Conservation (phyloP, 805 yeast species). For the Sugiyamaella marilandica region DNA sequence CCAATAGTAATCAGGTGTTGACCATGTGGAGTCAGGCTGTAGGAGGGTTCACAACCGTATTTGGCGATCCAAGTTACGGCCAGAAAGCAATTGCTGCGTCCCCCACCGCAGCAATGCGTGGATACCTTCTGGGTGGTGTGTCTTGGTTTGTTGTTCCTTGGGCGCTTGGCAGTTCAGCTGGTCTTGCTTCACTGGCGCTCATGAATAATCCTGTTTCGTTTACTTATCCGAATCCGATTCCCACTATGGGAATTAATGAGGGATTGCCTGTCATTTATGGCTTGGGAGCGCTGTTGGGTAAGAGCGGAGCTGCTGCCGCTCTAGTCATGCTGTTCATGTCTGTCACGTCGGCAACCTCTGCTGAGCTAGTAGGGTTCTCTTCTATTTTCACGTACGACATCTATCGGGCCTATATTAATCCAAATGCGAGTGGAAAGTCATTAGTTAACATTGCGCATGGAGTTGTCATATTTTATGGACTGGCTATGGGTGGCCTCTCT, state of each 20-base stretch:
- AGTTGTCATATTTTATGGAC: constrained; percentile 55
- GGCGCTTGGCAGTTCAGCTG: constrained; percentile 77
- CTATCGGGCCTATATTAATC: constrained; percentile 73
- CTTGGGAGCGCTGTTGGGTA: constrained; percentile 78
- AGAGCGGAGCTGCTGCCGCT: constrained; percentile 81
- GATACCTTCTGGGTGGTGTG: constrained; percentile 80
- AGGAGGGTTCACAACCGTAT: constrained; percentile 88
- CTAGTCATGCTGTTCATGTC: constrained; percentile 82
- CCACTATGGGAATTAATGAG: constrained; percentile 63
- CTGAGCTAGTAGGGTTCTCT: constrained; percentile 83
- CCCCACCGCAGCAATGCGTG: constrained; percentile 79
- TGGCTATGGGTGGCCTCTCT: constrained; percentile 74
- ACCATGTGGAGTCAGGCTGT: constrained; percentile 69
- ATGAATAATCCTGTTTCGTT: constrained; percentile 71
- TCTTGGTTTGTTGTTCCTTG: constrained; percentile 90
- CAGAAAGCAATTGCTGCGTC: constrained; percentile 82
- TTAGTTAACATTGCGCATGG: constrained; percentile 65
- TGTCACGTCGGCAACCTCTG: constrained; percentile 85
- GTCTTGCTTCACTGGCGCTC: constrained; percentile 70
- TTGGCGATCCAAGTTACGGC: constrained; percentile 82
- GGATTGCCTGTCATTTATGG: constrained; percentile 66
- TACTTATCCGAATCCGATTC: constrained; percentile 64
- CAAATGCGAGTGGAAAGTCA: constrained; percentile 67
- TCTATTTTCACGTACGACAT: constrained; percentile 81
- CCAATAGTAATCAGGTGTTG: constrained; percentile 1